A percentile compares a stretch with the other conserved stretches of the same genome.
Evolutionary conservation across 2,329 filamentous ascomycete species (phyloP).

Genomic region (Curvularia eragrostidis): DNA sequence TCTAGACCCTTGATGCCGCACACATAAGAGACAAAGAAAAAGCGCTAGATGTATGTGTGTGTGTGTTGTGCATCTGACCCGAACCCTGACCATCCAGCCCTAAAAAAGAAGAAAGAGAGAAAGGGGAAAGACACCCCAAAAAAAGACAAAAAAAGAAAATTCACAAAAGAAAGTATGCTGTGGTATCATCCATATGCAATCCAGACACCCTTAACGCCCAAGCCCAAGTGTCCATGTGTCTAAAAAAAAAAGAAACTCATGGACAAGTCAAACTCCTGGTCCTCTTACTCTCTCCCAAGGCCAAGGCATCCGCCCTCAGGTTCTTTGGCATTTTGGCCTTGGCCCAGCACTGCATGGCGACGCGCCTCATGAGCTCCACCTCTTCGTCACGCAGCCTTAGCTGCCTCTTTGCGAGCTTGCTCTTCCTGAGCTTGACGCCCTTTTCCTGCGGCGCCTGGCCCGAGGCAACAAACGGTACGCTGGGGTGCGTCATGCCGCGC

Average conservation of each 20-base stretch:
- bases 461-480: slow-evolving; percentile 15
- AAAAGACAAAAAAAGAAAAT: neutral
- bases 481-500: slow-evolving; percentile 31
- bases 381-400: slow-evolving; percentile 53
- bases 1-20: neutral
- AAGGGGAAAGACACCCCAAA: no score
- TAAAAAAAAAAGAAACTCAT: no score
- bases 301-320: slow-evolving; percentile 34
- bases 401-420: slow-evolving; percentile 56
- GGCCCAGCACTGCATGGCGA: slow-evolving; percentile 54
- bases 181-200: slow-evolving; percentile 23
- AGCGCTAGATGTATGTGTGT: neutral
- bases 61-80: neutral
- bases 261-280: slow-evolving; percentile 44
- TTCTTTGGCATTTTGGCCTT: slow-evolving; percentile 37
- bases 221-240: neutral
- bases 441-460: slow-evolving; percentile 24
- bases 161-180: slow-evolving; percentile 14
- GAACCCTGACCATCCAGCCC: neutral
- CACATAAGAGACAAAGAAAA: neutral
- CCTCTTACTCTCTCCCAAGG: slow-evolving; percentile 26
- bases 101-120: neutral
- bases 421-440: slow-evolving; percentile 45
- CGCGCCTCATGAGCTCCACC: slow-evolving; percentile 51
- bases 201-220: slow-evolving; percentile 10